Base-by-base conservation (phyloP, 2,329 filamentous ascomycete genomes). In the Pseudogymnoascus sp. region DNA sequence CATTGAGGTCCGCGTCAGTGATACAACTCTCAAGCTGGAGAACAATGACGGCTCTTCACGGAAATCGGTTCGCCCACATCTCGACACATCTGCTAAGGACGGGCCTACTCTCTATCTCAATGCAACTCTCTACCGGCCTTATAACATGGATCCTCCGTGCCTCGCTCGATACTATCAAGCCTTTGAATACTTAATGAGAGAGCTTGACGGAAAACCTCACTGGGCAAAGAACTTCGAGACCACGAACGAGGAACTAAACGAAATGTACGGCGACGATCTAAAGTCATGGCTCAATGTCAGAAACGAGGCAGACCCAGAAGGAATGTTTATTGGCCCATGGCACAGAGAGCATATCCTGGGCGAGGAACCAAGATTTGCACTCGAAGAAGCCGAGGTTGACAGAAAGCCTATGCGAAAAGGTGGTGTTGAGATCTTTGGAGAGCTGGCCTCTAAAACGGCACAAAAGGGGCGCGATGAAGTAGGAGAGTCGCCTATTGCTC, bases 251-350 rank as follows among this genome's bases (percentile, higher is more conserved):
- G 85, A 90, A 31, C 81, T 96, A 46, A 81, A 84, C 64, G 73
- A 75, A 1, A 85, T 90, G 74, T 96, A 95, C 72, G 88, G 88
- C 41, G 74, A 80, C n/a, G 78, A 87, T 59, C 78, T 96, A 64
- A 76, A 80, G 16, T 77, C 83, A 56, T 96, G 89, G 83, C 79
- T 89, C 41, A 77, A 80, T 28, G 81, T 96, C 6, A 82, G 92
- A 61, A 81, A 88, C 64, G 80, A 85, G 61, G 86, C 84, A 35
- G 91, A 96, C 71, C 88, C 89, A 0, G 85, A 92, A 65, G 91
- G 91, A 63, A 88, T 96, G 83, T 96, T 96, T 75, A 81, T 93
- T 12, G 93, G 93, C 2, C 87, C 92, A 59, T 99, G 93, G 93
- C 91, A 97, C 75, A 82, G 89, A 28, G 82, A 88, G 61, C 84